phyloP scores from a whole-genome alignment of 805 yeast genomes.

The Candida manassasensis region DNA sequence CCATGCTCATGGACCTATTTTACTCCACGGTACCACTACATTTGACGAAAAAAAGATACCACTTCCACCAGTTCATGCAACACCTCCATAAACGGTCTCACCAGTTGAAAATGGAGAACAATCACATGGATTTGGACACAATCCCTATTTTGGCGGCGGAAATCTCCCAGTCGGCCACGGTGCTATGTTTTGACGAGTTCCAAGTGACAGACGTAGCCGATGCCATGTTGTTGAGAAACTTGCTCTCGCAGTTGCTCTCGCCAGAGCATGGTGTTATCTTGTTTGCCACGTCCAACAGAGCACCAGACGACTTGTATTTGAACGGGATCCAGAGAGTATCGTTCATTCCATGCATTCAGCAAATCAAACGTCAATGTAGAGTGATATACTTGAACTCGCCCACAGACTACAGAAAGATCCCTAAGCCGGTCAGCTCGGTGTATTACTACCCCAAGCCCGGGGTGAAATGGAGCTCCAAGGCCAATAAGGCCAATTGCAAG shows the following conservation, averaged over 20 bases:
- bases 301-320: slow-evolving; percentile 88
- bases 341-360: slow-evolving; percentile 86
- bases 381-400: slow-evolving; percentile 85
- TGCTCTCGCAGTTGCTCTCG: slow-evolving; percentile 61
- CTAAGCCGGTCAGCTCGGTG: slow-evolving; percentile 75
- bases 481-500: slow-evolving; percentile 46
- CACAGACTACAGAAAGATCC: slow-evolving; percentile 87
- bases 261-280: slow-evolving; percentile 78
- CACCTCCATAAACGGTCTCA: slow-evolving; percentile 83
- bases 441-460: slow-evolving; percentile 72
- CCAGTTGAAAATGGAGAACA: slow-evolving; percentile 57
- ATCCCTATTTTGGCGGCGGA: slow-evolving; percentile 82
- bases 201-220: slow-evolving; percentile 99
- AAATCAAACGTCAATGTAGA: slow-evolving; percentile 65
- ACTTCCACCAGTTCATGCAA: slow-evolving; percentile 98
- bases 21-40: slow-evolving; percentile 77
- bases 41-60: slow-evolving; percentile 75
- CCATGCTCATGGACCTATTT: slow-evolving; percentile 96
- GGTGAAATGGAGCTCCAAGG: slow-evolving; percentile 46
- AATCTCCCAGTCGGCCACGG: slow-evolving; percentile 68
- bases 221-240: slow-evolving; percentile 87
- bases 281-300: slow-evolving; percentile 92
- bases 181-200: slow-evolving; percentile 93
- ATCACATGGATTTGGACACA: slow-evolving; percentile 62
- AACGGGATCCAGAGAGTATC: slow-evolving; percentile 92